Evolutionary conservation across 768 basidiomycete genomes (phyloP).

Genomic region (Lanmaoa pseudosensibilis): DNA sequence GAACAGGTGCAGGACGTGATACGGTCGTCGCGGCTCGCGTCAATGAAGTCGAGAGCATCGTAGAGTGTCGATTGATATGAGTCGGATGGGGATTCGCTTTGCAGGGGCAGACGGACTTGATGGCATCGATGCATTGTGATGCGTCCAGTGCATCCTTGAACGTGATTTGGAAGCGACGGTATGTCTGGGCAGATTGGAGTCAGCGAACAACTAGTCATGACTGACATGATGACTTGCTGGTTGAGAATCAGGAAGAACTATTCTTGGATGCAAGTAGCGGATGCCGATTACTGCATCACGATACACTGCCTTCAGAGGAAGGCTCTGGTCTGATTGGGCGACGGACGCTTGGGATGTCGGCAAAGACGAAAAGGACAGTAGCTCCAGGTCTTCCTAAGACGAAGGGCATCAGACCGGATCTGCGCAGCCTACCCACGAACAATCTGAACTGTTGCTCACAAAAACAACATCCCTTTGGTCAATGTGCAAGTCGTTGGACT

Average conservation of each 20-base stretch:
- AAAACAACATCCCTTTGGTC: constrained; percentile 62
- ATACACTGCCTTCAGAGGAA: constrained; percentile 81
- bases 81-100: constrained; percentile 49
- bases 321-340: constrained; percentile 46
- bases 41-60: constrained; percentile 16
- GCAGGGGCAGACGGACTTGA: constrained; percentile 74
- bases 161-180: constrained; percentile 75
- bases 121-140: constrained; percentile 57
- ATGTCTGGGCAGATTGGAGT: constrained; percentile 44
- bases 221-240: constrained; percentile 28
- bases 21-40: constrained; percentile 18
- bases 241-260: constrained; percentile 24
- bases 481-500: constrained; percentile 36
- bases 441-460: constrained; percentile 43
- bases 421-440: not conserved
- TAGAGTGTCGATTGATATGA: constrained; percentile 18
- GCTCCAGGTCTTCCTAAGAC: constrained; percentile 72
- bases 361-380: constrained; percentile 63
- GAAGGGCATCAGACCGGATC: not conserved
- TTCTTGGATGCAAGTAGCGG: constrained; percentile 62
- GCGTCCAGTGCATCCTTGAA: constrained; percentile 54
- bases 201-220: not conserved
- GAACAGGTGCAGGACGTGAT: not conserved
- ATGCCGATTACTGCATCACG: constrained; percentile 72
- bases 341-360: constrained; percentile 29